phyloP scores from a whole-genome alignment of 441 rosid genomes.

The Isatis lusitanica region DNA sequence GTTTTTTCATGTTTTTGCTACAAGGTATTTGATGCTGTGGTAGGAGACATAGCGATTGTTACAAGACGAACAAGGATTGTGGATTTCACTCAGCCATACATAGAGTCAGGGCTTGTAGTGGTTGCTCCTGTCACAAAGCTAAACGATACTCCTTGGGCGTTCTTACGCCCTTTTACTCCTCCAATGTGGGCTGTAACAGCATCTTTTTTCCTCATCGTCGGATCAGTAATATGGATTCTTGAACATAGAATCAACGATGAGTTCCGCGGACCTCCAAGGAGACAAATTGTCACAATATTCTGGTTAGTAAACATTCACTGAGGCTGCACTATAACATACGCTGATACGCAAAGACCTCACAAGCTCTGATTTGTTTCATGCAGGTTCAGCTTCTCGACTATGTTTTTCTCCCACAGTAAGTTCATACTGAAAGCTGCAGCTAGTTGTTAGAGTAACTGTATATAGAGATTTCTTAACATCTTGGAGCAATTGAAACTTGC shows the following conservation, averaged over 20 bases:
- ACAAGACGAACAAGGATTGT: conserved; percentile 71
- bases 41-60: conserved; percentile 85
- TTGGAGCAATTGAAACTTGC: conserved; percentile 29
- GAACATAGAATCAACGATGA: conserved; percentile 90
- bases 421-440: conserved; percentile 5
- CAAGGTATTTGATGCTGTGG: conserved; percentile 82
- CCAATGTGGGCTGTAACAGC: conserved; percentile 84
- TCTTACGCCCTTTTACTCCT: conserved; percentile 78
- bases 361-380: conserved; percentile 7
- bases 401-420: conserved; percentile 95
- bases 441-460: not conserved
- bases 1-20: not conserved
- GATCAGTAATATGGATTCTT: conserved; percentile 89
- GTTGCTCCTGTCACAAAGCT: conserved; percentile 80
- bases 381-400: conserved; percentile 97
- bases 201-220: conserved; percentile 70
- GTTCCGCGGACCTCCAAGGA: conserved; percentile 86
- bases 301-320: conserved; percentile 58
- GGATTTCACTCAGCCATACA: conserved; percentile 93
- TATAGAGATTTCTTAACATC: not conserved
- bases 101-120: conserved; percentile 93
- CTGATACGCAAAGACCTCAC: conserved; percentile 4
- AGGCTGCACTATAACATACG: not conserved
- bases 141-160: conserved; percentile 74
- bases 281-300: conserved; percentile 71